A percentile compares a stretch with the other conserved stretches of the same genome.
Evolutionary conservation across 345 rosid genomes (phyloP).

Genomic region (Pugionium cornutum): DNA sequence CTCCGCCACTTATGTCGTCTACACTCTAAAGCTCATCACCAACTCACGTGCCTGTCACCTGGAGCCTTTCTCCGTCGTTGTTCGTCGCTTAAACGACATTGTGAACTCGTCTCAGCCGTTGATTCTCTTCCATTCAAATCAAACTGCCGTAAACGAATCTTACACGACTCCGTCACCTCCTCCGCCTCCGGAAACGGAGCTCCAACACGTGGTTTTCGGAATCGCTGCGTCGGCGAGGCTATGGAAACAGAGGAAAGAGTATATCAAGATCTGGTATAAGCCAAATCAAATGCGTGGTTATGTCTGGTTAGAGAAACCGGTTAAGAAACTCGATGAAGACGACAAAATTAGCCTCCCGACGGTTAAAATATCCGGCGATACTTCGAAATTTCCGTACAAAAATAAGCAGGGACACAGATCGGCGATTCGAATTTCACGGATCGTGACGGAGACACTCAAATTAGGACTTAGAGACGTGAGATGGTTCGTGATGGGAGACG

Average conservation of each 20-base stretch:
- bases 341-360: slow-evolving; percentile 53
- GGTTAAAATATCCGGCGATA: slow-evolving; percentile 68
- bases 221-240: slow-evolving; percentile 96
- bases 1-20: slow-evolving; percentile 70
- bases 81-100: slow-evolving; percentile 27
- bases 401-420: slow-evolving; percentile 93
- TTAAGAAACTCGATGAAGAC: slow-evolving; percentile 35
- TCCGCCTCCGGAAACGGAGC: slow-evolving; percentile 43
- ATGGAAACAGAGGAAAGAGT: slow-evolving; percentile 81
- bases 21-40: slow-evolving; percentile 81
- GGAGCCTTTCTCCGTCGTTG: slow-evolving; percentile 43
- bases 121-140: slow-evolving; percentile 30
- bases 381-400: slow-evolving; percentile 67
- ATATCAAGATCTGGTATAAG: slow-evolving; percentile 86
- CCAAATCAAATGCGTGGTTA: slow-evolving; percentile 72
- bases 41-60: slow-evolving; percentile 59
- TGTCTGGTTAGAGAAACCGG: slow-evolving; percentile 77
- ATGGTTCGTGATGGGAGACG: slow-evolving; percentile 99
- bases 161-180: slow-evolving; percentile 16
- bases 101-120: slow-evolving; percentile 39
- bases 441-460: slow-evolving; percentile 85
- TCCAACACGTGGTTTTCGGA: slow-evolving; percentile 79
- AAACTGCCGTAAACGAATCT: slow-evolving; percentile 14
- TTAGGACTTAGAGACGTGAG: slow-evolving; percentile 66
- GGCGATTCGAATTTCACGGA: slow-evolving; percentile 87